phyloP scores from a whole-genome alignment of 1,284 basidiomycete genomes.

The Testicularia cyperi region DNA sequence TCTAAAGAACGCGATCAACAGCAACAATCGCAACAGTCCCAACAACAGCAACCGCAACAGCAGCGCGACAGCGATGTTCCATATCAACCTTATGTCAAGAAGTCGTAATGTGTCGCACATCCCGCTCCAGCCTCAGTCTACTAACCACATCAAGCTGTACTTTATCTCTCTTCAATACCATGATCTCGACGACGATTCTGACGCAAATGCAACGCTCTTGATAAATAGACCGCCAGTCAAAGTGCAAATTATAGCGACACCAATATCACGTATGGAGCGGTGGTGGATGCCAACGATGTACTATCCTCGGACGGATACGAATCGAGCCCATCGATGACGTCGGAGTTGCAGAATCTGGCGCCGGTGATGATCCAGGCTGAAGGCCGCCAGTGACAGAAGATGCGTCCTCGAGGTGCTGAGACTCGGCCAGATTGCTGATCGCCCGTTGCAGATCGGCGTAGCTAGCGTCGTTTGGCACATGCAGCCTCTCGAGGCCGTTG shows the following conservation, averaged over 20 bases:
- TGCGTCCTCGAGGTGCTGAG: too few relatives aligned
- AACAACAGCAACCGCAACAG: background rate
- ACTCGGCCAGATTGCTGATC: too few relatives aligned
- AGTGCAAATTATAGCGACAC: background rate
- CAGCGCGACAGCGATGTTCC: background rate
- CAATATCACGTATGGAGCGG: too few relatives aligned
- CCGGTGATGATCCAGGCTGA: too few relatives aligned
- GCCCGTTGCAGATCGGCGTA: constrained; percentile 21
- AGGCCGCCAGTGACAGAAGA: too few relatives aligned
- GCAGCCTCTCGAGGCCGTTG: constrained; percentile 1
- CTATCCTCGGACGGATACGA: constrained; percentile 14
- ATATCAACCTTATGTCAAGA: constrained; percentile 1
- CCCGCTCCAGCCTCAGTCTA: too few relatives aligned
- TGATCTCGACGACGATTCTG: too few relatives aligned
- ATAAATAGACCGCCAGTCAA: too few relatives aligned
- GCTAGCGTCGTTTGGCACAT: constrained; percentile 8
- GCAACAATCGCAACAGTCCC: background rate
- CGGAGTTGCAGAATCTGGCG: background rate
- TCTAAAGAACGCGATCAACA: constrained; percentile 29
- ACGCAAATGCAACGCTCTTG: too few relatives aligned
- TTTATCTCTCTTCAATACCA: too few relatives aligned
- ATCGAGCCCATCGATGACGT: constrained; percentile 10
- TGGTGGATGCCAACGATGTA: constrained; percentile 31
- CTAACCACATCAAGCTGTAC: too few relatives aligned
- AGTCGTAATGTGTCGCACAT: background rate